Base-by-base conservation (phyloP, 2,329 filamentous ascomycete species). In the Periconia sp. region DNA sequence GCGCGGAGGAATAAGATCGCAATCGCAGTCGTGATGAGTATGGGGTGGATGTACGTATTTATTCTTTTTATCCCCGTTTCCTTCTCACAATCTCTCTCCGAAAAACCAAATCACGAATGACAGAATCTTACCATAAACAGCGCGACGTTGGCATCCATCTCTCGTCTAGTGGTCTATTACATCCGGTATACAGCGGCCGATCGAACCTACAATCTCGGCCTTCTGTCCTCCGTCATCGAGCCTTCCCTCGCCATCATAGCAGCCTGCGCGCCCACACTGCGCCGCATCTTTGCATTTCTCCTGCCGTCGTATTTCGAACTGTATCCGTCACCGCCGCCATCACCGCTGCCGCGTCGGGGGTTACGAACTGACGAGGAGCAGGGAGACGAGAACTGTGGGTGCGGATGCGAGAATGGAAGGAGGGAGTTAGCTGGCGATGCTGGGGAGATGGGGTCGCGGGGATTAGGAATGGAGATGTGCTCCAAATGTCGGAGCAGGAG, bases 261-360 rank as follows among this genome's bases (percentile, higher is more conserved):
- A 0, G 81, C 81, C 7, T 82, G 79, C 56, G 76, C 83, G 0
- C 82, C 82, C 0, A 82, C 81, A 0, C 69, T 83, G 40, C 74
- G 79, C 6, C 80, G 80, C 2, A 72, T 80, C 14, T 58, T 81
- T 31, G 68, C 71, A 3, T 60, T 63, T 37, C 46, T 73, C 9
- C 60, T 68, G 51, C 71, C 71, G 7, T 56, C 48, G 6, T 68
- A 70, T 19, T 73, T 73, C 52, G 23, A 27, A 27, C 5, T 27
- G 5, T 5, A 8, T 27, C 5, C 23, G 23, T 27, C 23, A 5
- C 23, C 23, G 8, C 23, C 23, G 3, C 23, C 23, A 5, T 27
- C 23, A 8, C 23, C 8, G 23, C 8, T 27, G 23, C 23, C 23
- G 5, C 5, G 23, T 27, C 23, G 8, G 23, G 23, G 3, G 5